Conservation (phyloP, 78 protist genomes). For the Kipferlia bialata region DNA sequence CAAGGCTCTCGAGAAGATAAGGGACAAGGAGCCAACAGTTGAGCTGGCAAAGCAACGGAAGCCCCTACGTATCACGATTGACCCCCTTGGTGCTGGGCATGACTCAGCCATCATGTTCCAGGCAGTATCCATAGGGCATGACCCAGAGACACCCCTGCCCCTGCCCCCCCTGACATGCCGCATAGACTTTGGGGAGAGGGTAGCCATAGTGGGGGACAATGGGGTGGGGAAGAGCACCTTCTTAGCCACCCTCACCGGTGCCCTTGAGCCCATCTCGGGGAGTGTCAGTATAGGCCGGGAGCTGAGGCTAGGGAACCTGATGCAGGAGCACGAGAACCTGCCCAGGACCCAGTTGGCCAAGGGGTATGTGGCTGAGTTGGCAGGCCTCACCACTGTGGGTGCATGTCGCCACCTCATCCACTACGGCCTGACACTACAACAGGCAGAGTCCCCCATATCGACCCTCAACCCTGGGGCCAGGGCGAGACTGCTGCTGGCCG, state of each 20-base stretch:
- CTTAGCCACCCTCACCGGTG: neutral
- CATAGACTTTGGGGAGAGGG: constrained; percentile 11
- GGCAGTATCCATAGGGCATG: neutral
- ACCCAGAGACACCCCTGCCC: neutral
- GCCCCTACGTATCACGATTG: neutral
- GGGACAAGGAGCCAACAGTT: neutral
- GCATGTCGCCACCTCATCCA: neutral
- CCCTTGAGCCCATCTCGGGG: neutral
- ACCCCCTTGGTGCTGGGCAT: neutral
- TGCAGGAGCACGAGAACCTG: neutral
- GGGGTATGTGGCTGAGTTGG: neutral
- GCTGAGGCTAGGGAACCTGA: neutral
- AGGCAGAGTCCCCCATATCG: neutral
- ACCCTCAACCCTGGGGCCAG: neutral
- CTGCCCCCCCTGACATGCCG: neutral
- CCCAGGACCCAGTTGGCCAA: neutral
- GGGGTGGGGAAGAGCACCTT: constrained; percentile 35
- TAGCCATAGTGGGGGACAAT: constrained; percentile 32
- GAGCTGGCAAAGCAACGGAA: neutral
- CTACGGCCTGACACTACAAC: neutral
- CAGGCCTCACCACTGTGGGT: neutral
- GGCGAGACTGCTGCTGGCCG: neutral
- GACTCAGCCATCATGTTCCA: neutral
- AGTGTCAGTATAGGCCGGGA: neutral
- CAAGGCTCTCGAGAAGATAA: neutral